Base-by-base conservation (phyloP, 345 rosid species). In the Salix suchowensis region DNA sequence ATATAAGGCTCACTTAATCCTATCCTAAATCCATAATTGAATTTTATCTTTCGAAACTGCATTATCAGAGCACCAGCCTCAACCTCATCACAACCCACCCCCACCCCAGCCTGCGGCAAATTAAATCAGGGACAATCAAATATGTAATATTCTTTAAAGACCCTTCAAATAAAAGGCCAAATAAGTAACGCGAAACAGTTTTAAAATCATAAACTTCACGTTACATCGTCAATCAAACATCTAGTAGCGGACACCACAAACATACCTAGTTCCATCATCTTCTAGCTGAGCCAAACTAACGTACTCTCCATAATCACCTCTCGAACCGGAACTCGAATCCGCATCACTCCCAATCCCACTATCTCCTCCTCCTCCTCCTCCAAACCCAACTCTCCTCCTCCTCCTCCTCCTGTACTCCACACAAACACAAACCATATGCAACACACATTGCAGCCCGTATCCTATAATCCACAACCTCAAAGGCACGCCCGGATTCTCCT, bases 391-490 rank as follows among this genome's bases (percentile, higher is more conserved):
- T 67, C 85, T 86, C 80, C 87, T 79, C 81, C 91, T 81, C 60
- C 88, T 76, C 88, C 98, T 79, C 84, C 92, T 86, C 85, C 87
- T 79, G 83, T 89, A 96, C 91, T 91, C 98, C 70, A 85, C 87
- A 37, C 87, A 85, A 6, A 96, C 97, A 76, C 98, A 96, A 77
- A 78, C 85, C 94, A 93, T 89, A 82, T 93, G 98, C 87, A 96
- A 46, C 52, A 91, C 82, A 65, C 99, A 96, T 83, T 93, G 99
- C 74, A 88, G 19, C 11, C 89, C 97, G 66, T 96, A 93, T 13
- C 99, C 98, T 5, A 76, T 68, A 67, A 96, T 79, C 99, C 99
- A 96, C 55, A 88, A 81, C 87, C 97, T 89, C 48, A 96, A 85
- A 34, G 98, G 97, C 94, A 89, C 87, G 28, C 80, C 76, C 1